Percentiles rank a stretch among this genome's conserved stretches.
phyloP scores from a whole-genome alignment of 495 filamentous ascomycete genomes.

The Aspergillus avenaceus region DNA sequence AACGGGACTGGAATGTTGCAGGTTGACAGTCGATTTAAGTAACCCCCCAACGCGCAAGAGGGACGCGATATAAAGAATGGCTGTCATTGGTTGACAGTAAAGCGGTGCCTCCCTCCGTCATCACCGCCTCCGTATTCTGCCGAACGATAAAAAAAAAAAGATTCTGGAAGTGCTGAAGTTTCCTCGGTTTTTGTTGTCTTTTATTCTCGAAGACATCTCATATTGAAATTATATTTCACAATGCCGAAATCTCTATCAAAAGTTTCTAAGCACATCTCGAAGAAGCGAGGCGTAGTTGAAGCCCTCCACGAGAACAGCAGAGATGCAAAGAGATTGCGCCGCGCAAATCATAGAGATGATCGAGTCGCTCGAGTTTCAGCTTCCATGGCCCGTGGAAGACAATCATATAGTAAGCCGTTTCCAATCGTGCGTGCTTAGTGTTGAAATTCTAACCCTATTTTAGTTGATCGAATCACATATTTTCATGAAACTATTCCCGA shows the following conservation, averaged over 20 bases:
- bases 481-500: slow-evolving; percentile 63
- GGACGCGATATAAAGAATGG: slow-evolving; percentile 14
- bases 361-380: slow-evolving; percentile 63
- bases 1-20: slow-evolving; percentile 27
- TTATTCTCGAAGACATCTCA: too few species aligned
- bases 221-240: slow-evolving; percentile 8
- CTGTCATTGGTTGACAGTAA: slow-evolving; percentile 15
- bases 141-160: slow-evolving; percentile 13
- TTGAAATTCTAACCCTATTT: background rate
- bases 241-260: slow-evolving; percentile 78
- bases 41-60: slow-evolving; percentile 15
- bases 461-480: slow-evolving; percentile 69
- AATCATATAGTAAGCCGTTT: slow-evolving; percentile 59
- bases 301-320: slow-evolving; percentile 80
- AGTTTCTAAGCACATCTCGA: slow-evolving; percentile 77
- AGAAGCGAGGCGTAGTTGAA: slow-evolving; percentile 63
- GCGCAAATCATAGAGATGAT: slow-evolving; percentile 70
- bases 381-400: slow-evolving; percentile 60
- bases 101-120: slow-evolving; percentile 3
- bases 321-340: slow-evolving; percentile 69
- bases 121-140: slow-evolving; percentile 25
- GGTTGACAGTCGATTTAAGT: background rate
- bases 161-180: too few species aligned
- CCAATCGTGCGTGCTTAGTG: background rate
- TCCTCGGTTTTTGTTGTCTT: too few species aligned